Percentiles rank a stretch among this genome's conserved stretches.
phyloP scores from a whole-genome alignment of 1,284 basidiomycete species.

The Malassezia japonica region DNA sequence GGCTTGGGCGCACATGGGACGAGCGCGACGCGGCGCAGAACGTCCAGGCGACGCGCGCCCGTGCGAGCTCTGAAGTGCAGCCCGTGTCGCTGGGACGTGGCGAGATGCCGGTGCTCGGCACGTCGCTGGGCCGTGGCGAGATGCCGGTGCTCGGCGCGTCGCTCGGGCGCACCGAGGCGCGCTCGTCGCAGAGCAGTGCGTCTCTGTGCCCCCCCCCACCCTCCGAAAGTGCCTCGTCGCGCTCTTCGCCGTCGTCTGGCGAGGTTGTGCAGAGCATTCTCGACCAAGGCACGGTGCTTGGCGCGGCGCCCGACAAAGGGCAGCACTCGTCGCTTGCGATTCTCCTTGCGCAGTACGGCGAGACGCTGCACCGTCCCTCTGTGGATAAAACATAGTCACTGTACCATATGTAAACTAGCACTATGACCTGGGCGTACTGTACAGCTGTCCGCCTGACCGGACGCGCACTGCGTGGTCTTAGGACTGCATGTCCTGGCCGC shows the following conservation, averaged over 20 bases:
- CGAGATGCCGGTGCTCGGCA: too few relatives aligned
- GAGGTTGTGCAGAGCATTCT: neutral
- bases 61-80: constrained; percentile 13
- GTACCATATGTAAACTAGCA: constrained; percentile 3
- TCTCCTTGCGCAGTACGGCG: constrained; percentile 5
- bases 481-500: constrained; percentile 32
- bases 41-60: constrained; percentile 1
- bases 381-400: neutral
- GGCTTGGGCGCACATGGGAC: neutral
- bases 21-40: neutral
- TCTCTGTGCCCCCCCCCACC: too few relatives aligned
- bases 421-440: constrained; percentile 2
- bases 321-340: neutral
- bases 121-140: too few relatives aligned
- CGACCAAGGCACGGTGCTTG: neutral
- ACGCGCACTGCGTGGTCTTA: constrained; percentile 8
- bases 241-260: neutral
- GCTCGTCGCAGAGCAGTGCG: too few relatives aligned
- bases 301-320: neutral
- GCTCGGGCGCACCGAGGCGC: too few relatives aligned
- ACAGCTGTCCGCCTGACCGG: too few relatives aligned
- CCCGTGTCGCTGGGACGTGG: too few relatives aligned
- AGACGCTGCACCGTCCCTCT: neutral
- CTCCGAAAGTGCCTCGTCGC: too few relatives aligned
- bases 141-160: too few relatives aligned